These are phyloP conservation scores for Spathaspora gorwiae DNA, from an alignment of 805 yeast species.

Conservation along the genomic window DNA sequence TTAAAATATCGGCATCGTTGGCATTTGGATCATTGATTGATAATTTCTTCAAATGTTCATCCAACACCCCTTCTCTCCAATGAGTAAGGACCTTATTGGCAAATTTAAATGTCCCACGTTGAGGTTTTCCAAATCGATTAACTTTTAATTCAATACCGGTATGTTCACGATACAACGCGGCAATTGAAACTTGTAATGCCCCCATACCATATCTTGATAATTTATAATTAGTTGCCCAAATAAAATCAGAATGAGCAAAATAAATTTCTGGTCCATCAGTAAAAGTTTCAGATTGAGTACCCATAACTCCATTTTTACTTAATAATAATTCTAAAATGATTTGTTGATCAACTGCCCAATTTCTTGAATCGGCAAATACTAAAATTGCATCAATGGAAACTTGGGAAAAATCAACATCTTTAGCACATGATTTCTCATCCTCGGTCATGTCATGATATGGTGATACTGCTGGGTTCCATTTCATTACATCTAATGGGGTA, in stretches of 20 bases:
- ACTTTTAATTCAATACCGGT: slow-evolving; percentile 79
- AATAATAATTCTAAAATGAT: slow-evolving; percentile 76
- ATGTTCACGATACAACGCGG: slow-evolving; percentile 78
- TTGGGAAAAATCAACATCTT: slow-evolving; percentile 61
- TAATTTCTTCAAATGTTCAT: slow-evolving; percentile 61
- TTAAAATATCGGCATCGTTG: slow-evolving; percentile 37
- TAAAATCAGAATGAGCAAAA: slow-evolving; percentile 88
- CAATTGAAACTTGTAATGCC: slow-evolving; percentile 83
- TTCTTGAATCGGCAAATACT: slow-evolving; percentile 88
- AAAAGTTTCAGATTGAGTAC: slow-evolving; percentile 65
- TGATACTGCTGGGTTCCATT: slow-evolving; percentile 82
- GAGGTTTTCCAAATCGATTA: slow-evolving; percentile 86
- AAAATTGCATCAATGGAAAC: slow-evolving; percentile 72
- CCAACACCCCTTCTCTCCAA: slow-evolving; percentile 78
- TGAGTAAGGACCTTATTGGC: slow-evolving; percentile 71
- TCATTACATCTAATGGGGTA: slow-evolving; percentile 76
- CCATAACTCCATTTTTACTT: slow-evolving; percentile 78
- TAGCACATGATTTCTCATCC: slow-evolving; percentile 56
- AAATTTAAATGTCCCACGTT: slow-evolving; percentile 77
- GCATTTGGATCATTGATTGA: slow-evolving; percentile 42
- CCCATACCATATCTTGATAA: slow-evolving; percentile 91
- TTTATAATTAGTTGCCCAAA: slow-evolving; percentile 87
- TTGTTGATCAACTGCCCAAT: slow-evolving; percentile 93
- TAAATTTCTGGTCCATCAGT: slow-evolving; percentile 79
- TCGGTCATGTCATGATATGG: slow-evolving; percentile 79